Conservation (phyloP, 352 stramenopile genomes). For the Phytopythium kandeliae region DNA sequence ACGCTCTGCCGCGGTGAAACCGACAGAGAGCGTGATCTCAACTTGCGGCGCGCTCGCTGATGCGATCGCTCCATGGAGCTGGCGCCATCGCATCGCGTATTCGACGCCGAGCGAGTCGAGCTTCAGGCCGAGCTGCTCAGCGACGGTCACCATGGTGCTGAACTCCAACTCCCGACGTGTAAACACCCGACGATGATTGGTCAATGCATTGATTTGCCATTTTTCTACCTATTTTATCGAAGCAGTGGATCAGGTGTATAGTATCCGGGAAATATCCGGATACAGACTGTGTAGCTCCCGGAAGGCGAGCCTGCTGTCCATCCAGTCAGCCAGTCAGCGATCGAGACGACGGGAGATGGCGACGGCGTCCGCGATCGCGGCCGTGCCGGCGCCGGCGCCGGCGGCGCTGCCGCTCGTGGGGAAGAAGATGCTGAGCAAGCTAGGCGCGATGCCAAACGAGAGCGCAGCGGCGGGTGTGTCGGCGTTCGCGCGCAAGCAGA, state of each 20-base stretch:
- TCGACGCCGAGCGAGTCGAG: too few species aligned
- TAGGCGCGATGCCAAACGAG: slow-evolving; percentile 82
- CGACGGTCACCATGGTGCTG: too few species aligned
- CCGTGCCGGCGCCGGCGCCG: not conserved
- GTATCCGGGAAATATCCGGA: not conserved
- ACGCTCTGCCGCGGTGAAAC: too few species aligned
- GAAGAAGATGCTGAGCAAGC: slow-evolving; percentile 77
- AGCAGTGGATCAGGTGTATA: too few species aligned
- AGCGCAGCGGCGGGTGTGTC: slow-evolving; percentile 56
- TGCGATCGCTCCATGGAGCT: too few species aligned
- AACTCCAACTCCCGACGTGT: too few species aligned
- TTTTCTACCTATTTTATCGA: too few species aligned
- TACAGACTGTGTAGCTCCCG: not conserved
- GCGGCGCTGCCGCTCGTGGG: slow-evolving; percentile 61
- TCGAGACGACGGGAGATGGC: not conserved
- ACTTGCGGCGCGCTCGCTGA: too few species aligned
- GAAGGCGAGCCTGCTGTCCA: not conserved
- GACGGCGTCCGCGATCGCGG: slow-evolving; percentile 3
- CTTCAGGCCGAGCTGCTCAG: too few species aligned
- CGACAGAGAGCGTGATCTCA: not conserved
- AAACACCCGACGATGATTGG: too few species aligned
- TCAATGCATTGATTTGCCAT: too few species aligned
- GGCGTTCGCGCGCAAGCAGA: slow-evolving; percentile 80
- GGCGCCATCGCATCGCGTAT: too few species aligned
- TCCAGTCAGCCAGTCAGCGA: not conserved